These are phyloP conservation scores for Sclerotinia subarctica DNA, from an alignment of 2,329 filamentous ascomycete genomes.

Conservation along the genomic window DNA sequence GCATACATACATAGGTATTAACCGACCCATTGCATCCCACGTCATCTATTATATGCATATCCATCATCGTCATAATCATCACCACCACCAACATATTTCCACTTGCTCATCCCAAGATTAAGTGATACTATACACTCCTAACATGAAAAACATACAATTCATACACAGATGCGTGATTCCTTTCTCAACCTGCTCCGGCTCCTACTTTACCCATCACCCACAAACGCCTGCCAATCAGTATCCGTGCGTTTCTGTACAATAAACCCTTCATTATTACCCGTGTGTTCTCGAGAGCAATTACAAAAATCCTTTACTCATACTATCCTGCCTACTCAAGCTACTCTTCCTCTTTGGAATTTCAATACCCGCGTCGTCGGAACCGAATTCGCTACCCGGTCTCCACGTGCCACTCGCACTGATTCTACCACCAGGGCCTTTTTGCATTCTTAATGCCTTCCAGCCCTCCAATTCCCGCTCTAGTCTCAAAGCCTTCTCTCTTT, in stretches of 20 bases:
- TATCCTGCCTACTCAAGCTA: constrained; percentile 60
- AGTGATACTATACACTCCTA: constrained; percentile 6
- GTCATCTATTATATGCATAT: neutral
- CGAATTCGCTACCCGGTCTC: constrained; percentile 35
- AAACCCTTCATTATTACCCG: neutral
- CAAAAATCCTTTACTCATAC: constrained; percentile 76
- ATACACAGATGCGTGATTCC: neutral
- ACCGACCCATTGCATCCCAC: neutral
- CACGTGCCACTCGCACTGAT: constrained; percentile 28
- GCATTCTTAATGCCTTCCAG: constrained; percentile 69
- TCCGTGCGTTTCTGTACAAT: neutral
- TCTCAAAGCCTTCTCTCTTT: constrained; percentile 74
- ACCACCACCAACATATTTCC: no score
- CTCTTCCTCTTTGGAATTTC: constrained; percentile 64
- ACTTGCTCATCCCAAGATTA: neutral
- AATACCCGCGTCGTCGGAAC: constrained; percentile 41
- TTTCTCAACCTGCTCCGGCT: neutral
- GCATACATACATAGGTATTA: constrained; percentile 6
- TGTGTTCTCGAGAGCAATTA: constrained; percentile 38
- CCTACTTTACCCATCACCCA: neutral
- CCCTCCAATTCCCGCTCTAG: constrained; percentile 87
- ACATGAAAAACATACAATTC: constrained; percentile 7
- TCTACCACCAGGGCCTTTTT: constrained; percentile 45
- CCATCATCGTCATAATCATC: no score
- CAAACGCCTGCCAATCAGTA: neutral